A percentile compares a stretch with the other conserved stretches of the same genome.
Conservation (phyloP, 1,139 yeast species). For the Diutina sp. region DNA sequence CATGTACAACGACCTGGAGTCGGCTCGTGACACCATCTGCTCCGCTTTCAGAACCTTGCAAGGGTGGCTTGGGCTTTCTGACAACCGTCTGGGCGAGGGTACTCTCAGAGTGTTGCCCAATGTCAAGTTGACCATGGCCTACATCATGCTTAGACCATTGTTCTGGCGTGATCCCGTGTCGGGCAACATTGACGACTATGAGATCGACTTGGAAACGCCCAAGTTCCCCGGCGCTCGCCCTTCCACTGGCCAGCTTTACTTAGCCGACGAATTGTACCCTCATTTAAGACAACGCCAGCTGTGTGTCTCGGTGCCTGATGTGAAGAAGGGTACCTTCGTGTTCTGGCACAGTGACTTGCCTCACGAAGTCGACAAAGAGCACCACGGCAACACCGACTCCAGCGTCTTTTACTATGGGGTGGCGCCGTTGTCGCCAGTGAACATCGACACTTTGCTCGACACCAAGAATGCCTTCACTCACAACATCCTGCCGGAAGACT, state of each 20-base stretch:
- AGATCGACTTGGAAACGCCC: conserved; percentile 12
- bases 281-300: conserved; percentile 14
- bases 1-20: conserved; percentile 13
- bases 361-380: conserved; percentile 34
- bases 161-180: conserved; percentile 16
- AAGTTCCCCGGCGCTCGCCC: conserved; percentile 16
- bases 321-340: conserved; percentile 28
- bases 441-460: neutral
- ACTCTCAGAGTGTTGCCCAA: conserved; percentile 28
- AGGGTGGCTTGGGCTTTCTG: conserved; percentile 34
- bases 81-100: conserved; percentile 28
- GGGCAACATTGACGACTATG: conserved; percentile 11
- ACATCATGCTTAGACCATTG: conserved; percentile 31
- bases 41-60: conserved; percentile 32
- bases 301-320: conserved; percentile 20
- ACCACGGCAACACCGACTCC: conserved; percentile 24
- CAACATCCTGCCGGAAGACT: neutral
- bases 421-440: conserved; percentile 10
- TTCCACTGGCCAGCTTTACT: conserved; percentile 17
- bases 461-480: neutral
- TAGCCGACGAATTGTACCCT: conserved; percentile 12
- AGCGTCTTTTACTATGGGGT: conserved; percentile 23
- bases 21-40: conserved; percentile 10
- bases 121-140: conserved; percentile 24
- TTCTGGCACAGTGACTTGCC: conserved; percentile 38